Percentiles rank a stretch among this genome's conserved stretches.
These are phyloP conservation scores for Penicillium sp. DNA, from an alignment of 2,329 filamentous ascomycete species.

Conservation along the genomic window DNA sequence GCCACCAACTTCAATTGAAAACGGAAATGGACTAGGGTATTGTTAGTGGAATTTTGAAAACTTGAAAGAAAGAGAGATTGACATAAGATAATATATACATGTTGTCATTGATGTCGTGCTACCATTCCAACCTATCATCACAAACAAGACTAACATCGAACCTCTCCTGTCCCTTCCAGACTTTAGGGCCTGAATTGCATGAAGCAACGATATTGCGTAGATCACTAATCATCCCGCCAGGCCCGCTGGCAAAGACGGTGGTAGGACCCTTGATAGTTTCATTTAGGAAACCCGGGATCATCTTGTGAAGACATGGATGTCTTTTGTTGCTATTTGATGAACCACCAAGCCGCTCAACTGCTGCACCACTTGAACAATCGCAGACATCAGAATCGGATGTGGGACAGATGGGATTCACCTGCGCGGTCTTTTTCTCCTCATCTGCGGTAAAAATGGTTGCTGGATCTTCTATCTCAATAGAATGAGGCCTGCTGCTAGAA, in stretches of 20 bases:
- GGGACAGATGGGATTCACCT: slow-evolving; percentile 4
- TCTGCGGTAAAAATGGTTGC: not conserved
- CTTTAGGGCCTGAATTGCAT: slow-evolving; percentile 57
- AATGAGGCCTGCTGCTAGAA: slow-evolving; percentile 8
- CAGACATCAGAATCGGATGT: slow-evolving; percentile 11
- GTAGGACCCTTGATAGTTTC: slow-evolving; percentile 54
- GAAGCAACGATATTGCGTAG: slow-evolving; percentile 58
- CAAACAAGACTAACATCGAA: slow-evolving; percentile 62
- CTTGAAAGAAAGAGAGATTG: too few relatives aligned
- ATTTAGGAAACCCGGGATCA: slow-evolving; percentile 53
- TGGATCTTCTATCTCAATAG: not conserved
- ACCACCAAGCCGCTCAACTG: slow-evolving; percentile 16
- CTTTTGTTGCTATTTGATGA: slow-evolving; percentile 27
- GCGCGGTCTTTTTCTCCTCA: slow-evolving; percentile 9
- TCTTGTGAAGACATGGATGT: slow-evolving; percentile 46
- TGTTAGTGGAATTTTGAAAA: too few relatives aligned
- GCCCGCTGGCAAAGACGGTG: slow-evolving; percentile 64
- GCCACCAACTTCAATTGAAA: too few relatives aligned
- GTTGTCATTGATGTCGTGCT: not conserved
- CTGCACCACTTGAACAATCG: slow-evolving; percentile 13
- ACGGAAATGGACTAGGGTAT: too few relatives aligned
- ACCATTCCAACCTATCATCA: slow-evolving; percentile 60
- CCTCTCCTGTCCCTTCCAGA: slow-evolving; percentile 63
- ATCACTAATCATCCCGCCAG: slow-evolving; percentile 63
- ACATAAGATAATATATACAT: not conserved